phyloP scores from a whole-genome alignment of 78 protist species.

The Emiliania huxleyi region DNA sequence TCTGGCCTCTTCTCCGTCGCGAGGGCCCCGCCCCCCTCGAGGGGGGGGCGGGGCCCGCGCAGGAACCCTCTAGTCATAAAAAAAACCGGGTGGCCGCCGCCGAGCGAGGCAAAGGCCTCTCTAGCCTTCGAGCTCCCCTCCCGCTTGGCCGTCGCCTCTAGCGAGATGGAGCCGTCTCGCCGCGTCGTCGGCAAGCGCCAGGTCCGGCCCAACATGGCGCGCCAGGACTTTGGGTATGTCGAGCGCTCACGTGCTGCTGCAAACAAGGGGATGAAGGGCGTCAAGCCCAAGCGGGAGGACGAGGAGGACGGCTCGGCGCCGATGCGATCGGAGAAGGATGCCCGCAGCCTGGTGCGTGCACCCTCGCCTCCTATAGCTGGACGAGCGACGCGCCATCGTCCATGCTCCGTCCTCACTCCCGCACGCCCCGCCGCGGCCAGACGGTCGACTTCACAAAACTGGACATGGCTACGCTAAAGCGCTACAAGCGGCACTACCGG shows the following conservation, averaged over 20 bases:
- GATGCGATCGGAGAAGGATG: not conserved
- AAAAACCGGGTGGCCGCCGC: no score
- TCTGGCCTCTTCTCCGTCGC: no score
- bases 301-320: not conserved
- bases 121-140: no score
- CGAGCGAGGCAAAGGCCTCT: no score
- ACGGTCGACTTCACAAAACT: not conserved
- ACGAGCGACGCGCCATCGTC: not conserved
- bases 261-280: not conserved
- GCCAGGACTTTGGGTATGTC: not conserved
- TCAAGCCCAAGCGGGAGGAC: not conserved
- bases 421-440: not conserved
- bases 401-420: not conserved
- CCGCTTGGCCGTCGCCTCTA: no score
- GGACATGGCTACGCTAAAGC: conserved; percentile 28
- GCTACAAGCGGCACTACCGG: not conserved
- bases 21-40: no score
- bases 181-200: no score
- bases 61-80: no score
- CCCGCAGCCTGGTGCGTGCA: not conserved
- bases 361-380: not conserved
- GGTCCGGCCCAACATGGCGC: not conserved
- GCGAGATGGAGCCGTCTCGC: no score
- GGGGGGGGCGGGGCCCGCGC: no score
- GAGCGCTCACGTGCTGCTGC: not conserved